Evolutionary conservation across 2,329 filamentous ascomycete genomes (phyloP), one percentile per base, ranked within the genome.

Genomic region (Fusarium protoensiforme): DNA sequence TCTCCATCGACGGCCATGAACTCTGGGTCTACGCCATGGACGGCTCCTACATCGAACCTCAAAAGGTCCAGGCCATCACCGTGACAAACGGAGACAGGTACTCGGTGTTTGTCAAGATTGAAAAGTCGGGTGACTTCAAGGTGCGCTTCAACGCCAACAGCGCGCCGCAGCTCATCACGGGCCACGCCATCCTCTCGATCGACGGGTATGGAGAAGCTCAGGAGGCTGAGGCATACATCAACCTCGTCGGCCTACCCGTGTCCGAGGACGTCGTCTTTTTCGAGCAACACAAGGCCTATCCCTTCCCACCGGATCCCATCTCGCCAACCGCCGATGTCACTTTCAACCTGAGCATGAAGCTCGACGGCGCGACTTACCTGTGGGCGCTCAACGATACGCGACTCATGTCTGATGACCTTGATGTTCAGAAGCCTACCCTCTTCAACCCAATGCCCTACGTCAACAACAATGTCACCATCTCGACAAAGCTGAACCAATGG

Each of bases 11-110:
- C 75, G 84, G 86, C 64, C 86, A 88, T 61, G 82, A 85, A 22
- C 81, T 90, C 79, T 89, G 83, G 81, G 82, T 90, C 6, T 88
- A 88, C 72, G 86, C 86, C 46, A 85, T 88, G 60, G 89, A 90
- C 66, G 88, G 86, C 4, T 80, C 85, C 10, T 90, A 88, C 76
- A 86, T 91, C 61, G 80, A 85, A 68, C 89, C 89, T 4, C 81
- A 86, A 60, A 81, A 82, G 5, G 86, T 87, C 1, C 82, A 90
- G 14, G 84, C 84, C 11, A 78, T 90, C 24, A 75, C 78, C 0
- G 74, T 90, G 6, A 81, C 81, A 69, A 89, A 87, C 67, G 89
- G 88, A 14, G 87, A 80, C 20, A 84, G 88, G 7, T 89, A 86
- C 75, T 88, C 87, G 0, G 81, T 90, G 1, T 75, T 90, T 56